Conservation (phyloP, 345 rosid genomes). For the Toxicodendron radicans region DNA sequence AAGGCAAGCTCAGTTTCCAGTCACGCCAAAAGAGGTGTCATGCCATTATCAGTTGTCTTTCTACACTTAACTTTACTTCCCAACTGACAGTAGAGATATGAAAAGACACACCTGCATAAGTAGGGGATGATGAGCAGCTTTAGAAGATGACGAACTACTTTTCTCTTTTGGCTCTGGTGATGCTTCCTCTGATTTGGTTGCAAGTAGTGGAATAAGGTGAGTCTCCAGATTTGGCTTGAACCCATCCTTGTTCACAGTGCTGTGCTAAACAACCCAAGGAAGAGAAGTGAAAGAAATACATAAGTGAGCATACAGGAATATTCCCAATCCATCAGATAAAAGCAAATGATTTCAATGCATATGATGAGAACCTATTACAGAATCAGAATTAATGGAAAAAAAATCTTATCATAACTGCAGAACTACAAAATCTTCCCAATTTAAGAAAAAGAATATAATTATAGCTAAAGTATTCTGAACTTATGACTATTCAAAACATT, state of each 20-base stretch:
- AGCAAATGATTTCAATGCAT: background rate
- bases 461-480: too few relatives aligned
- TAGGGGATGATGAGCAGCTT: constrained; percentile 74
- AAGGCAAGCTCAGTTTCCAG: background rate
- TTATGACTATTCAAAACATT: too few relatives aligned
- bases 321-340: background rate
- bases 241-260: constrained; percentile 89
- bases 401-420: too few relatives aligned
- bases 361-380: background rate
- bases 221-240: constrained; percentile 93
- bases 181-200: constrained; percentile 57
- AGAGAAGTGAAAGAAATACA: constrained; percentile 21
- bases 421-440: too few relatives aligned
- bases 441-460: too few relatives aligned
- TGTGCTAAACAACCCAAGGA: constrained; percentile 56
- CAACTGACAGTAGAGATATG: background rate
- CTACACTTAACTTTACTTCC: constrained; percentile 6
- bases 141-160: constrained; percentile 39
- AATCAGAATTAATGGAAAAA: background rate
- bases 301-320: constrained; percentile 19
- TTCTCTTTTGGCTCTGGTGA: constrained; percentile 52
- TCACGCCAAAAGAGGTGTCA: background rate
- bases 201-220: constrained; percentile 77
- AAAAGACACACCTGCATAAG: constrained; percentile 71
- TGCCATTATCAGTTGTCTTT: constrained; percentile 5